phyloP scores from a whole-genome alignment of 2,329 filamentous ascomycete species.

The Penicillium paneum region DNA sequence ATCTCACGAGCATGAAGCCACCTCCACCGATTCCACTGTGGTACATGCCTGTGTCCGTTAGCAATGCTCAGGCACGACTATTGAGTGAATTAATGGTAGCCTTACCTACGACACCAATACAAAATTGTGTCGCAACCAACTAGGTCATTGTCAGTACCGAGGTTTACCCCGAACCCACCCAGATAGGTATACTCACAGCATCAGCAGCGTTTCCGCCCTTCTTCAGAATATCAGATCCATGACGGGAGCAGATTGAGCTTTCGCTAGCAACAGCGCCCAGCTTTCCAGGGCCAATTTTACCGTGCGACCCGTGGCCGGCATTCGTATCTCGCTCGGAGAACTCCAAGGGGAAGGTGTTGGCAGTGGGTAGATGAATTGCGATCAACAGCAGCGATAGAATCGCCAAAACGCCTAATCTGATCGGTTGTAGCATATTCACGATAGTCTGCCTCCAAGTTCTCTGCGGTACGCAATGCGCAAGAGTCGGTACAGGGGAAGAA shows the following conservation, averaged over 20 bases:
- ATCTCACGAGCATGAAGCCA: conserved; percentile 80
- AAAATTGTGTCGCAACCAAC: conserved; percentile 70
- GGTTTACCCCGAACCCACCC: not conserved
- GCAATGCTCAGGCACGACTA: not conserved
- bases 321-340: not conserved
- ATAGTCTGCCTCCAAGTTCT: not conserved
- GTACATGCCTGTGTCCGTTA: conserved; percentile 58
- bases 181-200: conserved; percentile 47
- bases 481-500: not conserved
- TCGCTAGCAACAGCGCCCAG: conserved; percentile 69
- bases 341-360: conserved; percentile 23
- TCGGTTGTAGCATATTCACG: conserved; percentile 17
- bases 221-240: conserved; percentile 63
- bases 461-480: not conserved
- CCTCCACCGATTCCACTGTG: conserved; percentile 82
- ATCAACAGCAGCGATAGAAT: conserved; percentile 22
- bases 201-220: conserved; percentile 71
- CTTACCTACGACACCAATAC: conserved; percentile 66
- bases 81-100: not conserved
- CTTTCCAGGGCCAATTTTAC: conserved; percentile 27
- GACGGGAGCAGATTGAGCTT: conserved; percentile 63
- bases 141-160: conserved; percentile 20
- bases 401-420: conserved; percentile 18
- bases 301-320: conserved; percentile 24
- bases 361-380: conserved; percentile 22